Base-by-base conservation (phyloP, 495 filamentous ascomycete species). In the Hyphodiscus hymeniophilus region DNA sequence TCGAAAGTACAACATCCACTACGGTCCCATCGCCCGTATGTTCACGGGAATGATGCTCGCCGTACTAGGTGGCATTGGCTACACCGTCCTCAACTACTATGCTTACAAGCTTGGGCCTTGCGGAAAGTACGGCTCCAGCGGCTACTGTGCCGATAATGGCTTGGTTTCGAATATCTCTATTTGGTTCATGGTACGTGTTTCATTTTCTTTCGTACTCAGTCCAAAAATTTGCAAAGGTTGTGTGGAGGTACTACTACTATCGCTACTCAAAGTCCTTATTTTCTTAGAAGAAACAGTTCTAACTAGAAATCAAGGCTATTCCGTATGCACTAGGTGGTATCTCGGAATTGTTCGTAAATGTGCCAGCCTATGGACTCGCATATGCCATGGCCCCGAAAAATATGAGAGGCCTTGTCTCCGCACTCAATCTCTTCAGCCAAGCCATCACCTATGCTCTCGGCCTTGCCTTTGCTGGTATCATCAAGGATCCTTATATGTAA, bases 11-110 rank as follows among this genome's bases (percentile, higher is more conserved):
- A 72, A 71, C 45, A 85, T 88, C 61, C 66, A 69, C 31, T 85
- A 81, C 66, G 74, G 69, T 43, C 77, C 84, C 33, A 84, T 90
- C 61, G 75, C 75, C 31, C 77, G 84, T 52, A 91, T 91, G 60
- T 74, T 80, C 7, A 69, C 79, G 15, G 86, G 85, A 3, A 87
- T 90, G 70, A 62, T 80, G 30, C 63, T 87, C 30, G 80, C 75
- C 45, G 71, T 77, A 2, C 50, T 80, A 22, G 75, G 79, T 35
- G 84, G 85, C 34, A 55, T 73, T 2, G 76, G 64, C 51, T 80
- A 78, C 40, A 74, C 83, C 22, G 68, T 88, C 34, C 72, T 88
- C 24, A 84, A 89, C 62, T 73, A 84, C 62, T 72, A 79, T 57
- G 86, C 87, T 55, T 88, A 87, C 71, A 61, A 73, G 40, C 68